Evolutionary conservation across 2,329 filamentous ascomycete genomes (phyloP).

Genomic region (Aschersonia sp.): DNA sequence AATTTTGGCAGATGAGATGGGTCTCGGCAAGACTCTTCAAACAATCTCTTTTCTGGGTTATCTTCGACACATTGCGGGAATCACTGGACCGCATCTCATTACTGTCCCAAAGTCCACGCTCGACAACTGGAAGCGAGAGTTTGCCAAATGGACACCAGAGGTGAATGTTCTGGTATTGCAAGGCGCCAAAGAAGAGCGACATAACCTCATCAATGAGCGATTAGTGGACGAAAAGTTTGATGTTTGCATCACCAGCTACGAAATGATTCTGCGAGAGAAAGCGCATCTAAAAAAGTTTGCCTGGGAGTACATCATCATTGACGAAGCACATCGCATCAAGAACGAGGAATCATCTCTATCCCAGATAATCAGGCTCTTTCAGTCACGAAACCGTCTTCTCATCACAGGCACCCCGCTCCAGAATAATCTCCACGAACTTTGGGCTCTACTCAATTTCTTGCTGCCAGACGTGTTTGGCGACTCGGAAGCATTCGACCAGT

Average conservation of each 20-base stretch:
- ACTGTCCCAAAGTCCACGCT: constrained; percentile 92
- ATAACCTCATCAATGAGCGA: constrained; percentile 75
- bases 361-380: constrained; percentile 91
- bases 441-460: constrained; percentile 93
- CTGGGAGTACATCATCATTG: constrained; percentile 99
- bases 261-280: constrained; percentile 96
- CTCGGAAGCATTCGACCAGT: constrained; percentile 90
- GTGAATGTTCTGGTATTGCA: constrained; percentile 89
- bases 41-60: constrained; percentile 96
- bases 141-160: constrained; percentile 85
- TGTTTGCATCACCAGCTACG: constrained; percentile 95
- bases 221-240: constrained; percentile 94
- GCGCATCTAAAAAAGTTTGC: constrained; percentile 91
- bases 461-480: constrained; percentile 98
- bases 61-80: constrained; percentile 77
- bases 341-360: constrained; percentile 96
- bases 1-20: constrained; percentile 97
- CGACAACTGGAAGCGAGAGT: constrained; percentile 97
- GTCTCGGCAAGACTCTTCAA: constrained; percentile 91
- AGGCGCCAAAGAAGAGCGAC: constrained; percentile 86
- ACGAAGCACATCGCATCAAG: constrained; percentile 96
- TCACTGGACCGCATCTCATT: constrained; percentile 80
- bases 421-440: constrained; percentile 95
- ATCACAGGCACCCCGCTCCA: constrained; percentile 95
- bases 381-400: constrained; percentile 83